A percentile compares a stretch with the other conserved stretches of the same genome.
Evolutionary conservation across 1,139 yeast genomes (phyloP).

Genomic region (Saccharomycopsis phalli): DNA sequence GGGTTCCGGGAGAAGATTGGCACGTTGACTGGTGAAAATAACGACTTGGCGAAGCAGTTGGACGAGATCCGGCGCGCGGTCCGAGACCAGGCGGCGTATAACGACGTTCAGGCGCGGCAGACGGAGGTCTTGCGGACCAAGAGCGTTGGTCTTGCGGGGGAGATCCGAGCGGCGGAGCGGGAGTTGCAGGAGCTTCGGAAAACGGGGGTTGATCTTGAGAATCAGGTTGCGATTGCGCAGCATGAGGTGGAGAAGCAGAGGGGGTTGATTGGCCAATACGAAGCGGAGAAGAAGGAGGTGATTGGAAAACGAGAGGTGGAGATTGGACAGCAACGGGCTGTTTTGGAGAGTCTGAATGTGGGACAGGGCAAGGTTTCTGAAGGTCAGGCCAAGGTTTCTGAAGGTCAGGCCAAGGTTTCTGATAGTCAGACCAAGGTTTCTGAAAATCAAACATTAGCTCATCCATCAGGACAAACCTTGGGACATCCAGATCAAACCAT

Average conservation of each 20-base stretch:
- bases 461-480: no score
- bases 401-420: no score
- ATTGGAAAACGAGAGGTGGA: no score
- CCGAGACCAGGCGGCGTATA: constrained; percentile 32
- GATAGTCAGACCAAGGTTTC: no score
- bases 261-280: no score
- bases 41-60: constrained; percentile 48
- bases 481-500: no score
- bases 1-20: constrained; percentile 61
- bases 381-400: no score
- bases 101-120: constrained; percentile 17
- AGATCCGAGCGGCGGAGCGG: constrained; percentile 7
- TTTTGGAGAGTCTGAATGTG: no score
- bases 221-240: constrained; percentile 13
- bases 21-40: constrained; percentile 55
- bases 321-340: no score
- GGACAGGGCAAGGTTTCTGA: no score
- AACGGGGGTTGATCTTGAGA: not conserved
- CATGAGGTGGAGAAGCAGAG: constrained; percentile 3
- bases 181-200: constrained; percentile 7
- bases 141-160: constrained; percentile 4
- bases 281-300: no score
- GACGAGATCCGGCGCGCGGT: constrained; percentile 44
- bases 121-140: constrained; percentile 19
- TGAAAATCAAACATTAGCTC: no score